Evolutionary conservation across 345 rosid species (phyloP), one percentile per base, ranked within the genome.

Genomic region (Sonneratia alba): DNA sequence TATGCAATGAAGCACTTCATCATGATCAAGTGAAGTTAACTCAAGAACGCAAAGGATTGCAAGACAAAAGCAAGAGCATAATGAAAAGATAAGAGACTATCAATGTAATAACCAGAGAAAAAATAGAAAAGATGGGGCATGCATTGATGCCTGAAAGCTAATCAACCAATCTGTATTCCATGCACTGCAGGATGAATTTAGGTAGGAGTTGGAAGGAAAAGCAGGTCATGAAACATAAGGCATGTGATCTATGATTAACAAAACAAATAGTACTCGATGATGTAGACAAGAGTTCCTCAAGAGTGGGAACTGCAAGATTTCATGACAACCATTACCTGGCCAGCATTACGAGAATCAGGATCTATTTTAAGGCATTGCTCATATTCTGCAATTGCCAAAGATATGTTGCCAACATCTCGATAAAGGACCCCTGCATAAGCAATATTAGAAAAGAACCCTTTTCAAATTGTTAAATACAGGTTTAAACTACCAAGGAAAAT

Each of bases 291-390:
- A 68, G 70, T n/a, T 43, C 37, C 12, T 7, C 8, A 24, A 24
- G 6, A 15, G 49, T 15, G 19, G 4, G 21, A 36, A 27, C 8
- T 37, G 57, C n/a, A 14, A 56, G 12, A 42, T 49, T 71, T 67
- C 71, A n/a, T 10, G 15, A 27, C 34, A 42, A 34, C 24, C 27
- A 43, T 61, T 80, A 94, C 99, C 96, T 96, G 98, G 84, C 99
- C 99, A 43, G 99, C 98, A 86, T 91, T 96, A 77, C 99, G 99
- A 81, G 99, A 96, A 89, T 92, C 99, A 37, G 93, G 99, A 83
- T 96, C 99, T 86, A 92, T 90, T 82, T 90, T 88, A 15, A 96
- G 98, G 89, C 99, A 91, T 73, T 92, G 91, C 86, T 92, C 99
- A 82, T 96, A 92, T 49, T 98, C 97, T 74, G 80, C 83, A 71